A percentile compares a stretch with the other conserved stretches of the same genome.
These are phyloP conservation scores for Arachis monticola DNA, from an alignment of 331 rosid species.

Conservation along the genomic window DNA sequence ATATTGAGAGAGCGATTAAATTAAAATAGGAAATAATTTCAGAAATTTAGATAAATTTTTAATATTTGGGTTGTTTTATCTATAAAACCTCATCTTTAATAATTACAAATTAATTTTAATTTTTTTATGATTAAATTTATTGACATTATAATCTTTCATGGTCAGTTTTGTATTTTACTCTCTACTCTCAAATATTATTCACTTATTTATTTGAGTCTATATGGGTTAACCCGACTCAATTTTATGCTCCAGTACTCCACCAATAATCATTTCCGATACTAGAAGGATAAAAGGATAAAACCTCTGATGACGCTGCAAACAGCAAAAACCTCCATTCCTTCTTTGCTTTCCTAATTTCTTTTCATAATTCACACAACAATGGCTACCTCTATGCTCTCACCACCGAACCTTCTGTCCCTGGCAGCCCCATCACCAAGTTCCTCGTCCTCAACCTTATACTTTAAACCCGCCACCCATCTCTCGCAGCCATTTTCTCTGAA, in stretches of 20 bases:
- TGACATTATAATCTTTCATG: too few relatives aligned
- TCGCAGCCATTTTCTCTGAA: conserved; percentile 3
- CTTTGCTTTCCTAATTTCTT: neutral
- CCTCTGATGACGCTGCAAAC: conserved; percentile 1
- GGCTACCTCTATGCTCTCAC: conserved; percentile 68
- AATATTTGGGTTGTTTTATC: too few relatives aligned
- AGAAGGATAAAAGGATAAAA: conserved; percentile 44
- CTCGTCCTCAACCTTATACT: conserved; percentile 37
- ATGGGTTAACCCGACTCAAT: too few relatives aligned
- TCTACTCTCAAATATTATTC: too few relatives aligned
- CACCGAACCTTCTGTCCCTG: conserved; percentile 52
- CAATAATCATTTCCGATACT: neutral
- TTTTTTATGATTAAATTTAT: too few relatives aligned
- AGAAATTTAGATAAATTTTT: too few relatives aligned
- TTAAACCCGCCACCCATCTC: conserved; percentile 27
- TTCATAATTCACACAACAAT: conserved; percentile 32
- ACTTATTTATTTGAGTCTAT: too few relatives aligned
- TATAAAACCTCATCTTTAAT: too few relatives aligned
- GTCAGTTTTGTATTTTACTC: too few relatives aligned
- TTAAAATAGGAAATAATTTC: too few relatives aligned
- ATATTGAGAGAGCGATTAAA: too few relatives aligned
- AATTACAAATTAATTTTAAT: too few relatives aligned
- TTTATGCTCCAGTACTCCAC: neutral
- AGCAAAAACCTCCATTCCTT: neutral
- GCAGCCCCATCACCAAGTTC: conserved; percentile 40